A percentile compares a stretch with the other conserved stretches of the same genome.
Conservation (phyloP, 2,329 filamentous ascomycete species). For the Penicillium sp. region DNA sequence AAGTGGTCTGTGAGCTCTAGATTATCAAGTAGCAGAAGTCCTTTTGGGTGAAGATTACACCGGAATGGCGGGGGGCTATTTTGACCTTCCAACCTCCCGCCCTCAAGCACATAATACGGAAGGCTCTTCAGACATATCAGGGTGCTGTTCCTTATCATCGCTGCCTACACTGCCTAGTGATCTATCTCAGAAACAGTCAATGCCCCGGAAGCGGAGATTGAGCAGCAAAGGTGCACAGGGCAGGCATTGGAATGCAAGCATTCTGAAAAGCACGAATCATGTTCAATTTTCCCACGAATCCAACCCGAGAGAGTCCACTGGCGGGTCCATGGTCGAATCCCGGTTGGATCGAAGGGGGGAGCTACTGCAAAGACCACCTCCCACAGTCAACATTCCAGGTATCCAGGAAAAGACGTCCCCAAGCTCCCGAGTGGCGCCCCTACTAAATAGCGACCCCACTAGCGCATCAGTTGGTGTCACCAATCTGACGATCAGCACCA, state of each 20-base stretch:
- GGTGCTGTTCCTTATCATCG: slow-evolving; percentile 25
- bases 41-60: slow-evolving; percentile 8
- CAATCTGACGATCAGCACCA: slow-evolving; percentile 29
- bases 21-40: slow-evolving; percentile 4
- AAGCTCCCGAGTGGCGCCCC: slow-evolving; percentile 23
- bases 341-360: slow-evolving; percentile 34
- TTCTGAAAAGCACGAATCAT: slow-evolving; percentile 38
- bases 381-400: slow-evolving; percentile 40
- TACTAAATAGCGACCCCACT: slow-evolving; percentile 29
- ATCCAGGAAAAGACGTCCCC: slow-evolving; percentile 27
- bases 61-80: slow-evolving; percentile 38
- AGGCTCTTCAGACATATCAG: slow-evolving; percentile 22
- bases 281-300: slow-evolving; percentile 33
- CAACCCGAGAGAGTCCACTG: slow-evolving; percentile 19
- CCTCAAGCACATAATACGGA: neutral
- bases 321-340: slow-evolving; percentile 29
- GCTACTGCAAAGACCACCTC: slow-evolving; percentile 35
- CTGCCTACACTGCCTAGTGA: slow-evolving; percentile 26
- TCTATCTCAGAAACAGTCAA: slow-evolving; percentile 18
- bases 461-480: slow-evolving; percentile 32
- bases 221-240: slow-evolving; percentile 31
- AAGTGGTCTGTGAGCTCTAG: slow-evolving; percentile 6
- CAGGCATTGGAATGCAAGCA: slow-evolving; percentile 41
- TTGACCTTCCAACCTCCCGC: slow-evolving; percentile 34
- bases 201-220: slow-evolving; percentile 11